A percentile compares a stretch with the other conserved stretches of the same genome.
These are phyloP conservation scores for Physaria fendleri DNA, from an alignment of 345 rosid genomes.

Conservation along the genomic window DNA sequence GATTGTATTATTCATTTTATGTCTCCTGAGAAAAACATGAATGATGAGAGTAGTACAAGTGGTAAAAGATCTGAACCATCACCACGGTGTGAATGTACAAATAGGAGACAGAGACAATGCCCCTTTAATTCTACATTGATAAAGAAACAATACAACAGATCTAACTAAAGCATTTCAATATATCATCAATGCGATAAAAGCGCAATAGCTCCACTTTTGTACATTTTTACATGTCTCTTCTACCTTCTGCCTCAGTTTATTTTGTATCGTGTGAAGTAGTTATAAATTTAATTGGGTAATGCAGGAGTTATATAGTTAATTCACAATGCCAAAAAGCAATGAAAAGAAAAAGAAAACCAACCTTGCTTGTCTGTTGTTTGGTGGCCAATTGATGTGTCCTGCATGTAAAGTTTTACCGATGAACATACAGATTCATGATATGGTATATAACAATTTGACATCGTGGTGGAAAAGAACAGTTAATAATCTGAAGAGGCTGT, in stretches of 20 bases:
- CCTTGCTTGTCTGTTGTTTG: slow-evolving; percentile 43
- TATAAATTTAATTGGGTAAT: neutral
- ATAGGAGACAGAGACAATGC: slow-evolving; percentile 7
- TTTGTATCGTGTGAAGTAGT: slow-evolving; percentile 21
- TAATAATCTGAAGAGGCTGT: slow-evolving; percentile 10
- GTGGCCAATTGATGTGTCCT: slow-evolving; percentile 47
- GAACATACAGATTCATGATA: slow-evolving; percentile 6
- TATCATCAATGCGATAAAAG: neutral
- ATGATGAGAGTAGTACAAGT: neutral
- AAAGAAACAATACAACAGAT: slow-evolving; percentile 13
- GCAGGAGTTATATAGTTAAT: neutral
- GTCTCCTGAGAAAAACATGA: neutral
- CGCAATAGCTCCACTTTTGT: slow-evolving; percentile 18
- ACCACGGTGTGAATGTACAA: slow-evolving; percentile 13
- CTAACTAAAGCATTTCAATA: slow-evolving; percentile 7
- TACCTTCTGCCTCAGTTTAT: slow-evolving; percentile 18
- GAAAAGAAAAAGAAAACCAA: neutral
- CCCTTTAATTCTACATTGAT: slow-evolving; percentile 12
- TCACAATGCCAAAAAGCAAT: neutral
- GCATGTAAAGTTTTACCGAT: slow-evolving; percentile 18
- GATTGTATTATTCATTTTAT: slow-evolving; percentile 5
- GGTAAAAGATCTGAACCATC: slow-evolving; percentile 1
- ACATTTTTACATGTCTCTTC: slow-evolving; percentile 23
- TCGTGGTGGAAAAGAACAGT: neutral
- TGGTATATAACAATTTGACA: neutral